Evolutionary conservation across 352 stramenopile genomes (phyloP).

Genomic region (Globisporangium parvum): DNA sequence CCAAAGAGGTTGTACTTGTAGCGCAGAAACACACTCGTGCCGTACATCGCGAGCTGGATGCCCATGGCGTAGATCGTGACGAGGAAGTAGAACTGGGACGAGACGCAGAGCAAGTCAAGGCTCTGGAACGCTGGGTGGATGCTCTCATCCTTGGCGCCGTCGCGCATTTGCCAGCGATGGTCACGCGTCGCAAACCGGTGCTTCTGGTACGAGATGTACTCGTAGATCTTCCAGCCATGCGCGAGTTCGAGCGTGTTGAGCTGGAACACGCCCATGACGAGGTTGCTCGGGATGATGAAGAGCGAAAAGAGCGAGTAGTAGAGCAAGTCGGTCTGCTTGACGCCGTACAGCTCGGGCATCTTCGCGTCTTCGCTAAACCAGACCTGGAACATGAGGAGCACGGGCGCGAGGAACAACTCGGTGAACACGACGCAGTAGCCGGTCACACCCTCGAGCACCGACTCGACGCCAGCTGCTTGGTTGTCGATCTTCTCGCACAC

Average conservation of each 20-base stretch:
- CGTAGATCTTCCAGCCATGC: conserved; percentile 96
- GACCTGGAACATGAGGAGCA: conserved; percentile 87
- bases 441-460: conserved; percentile 86
- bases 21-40: conserved; percentile 91
- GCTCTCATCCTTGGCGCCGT: conserved; percentile 87
- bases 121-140: conserved; percentile 91
- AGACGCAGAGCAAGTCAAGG: conserved; percentile 95
- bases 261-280: conserved; percentile 92
- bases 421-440: conserved; percentile 90
- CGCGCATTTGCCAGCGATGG: conserved; percentile 89
- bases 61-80: conserved; percentile 75
- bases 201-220: conserved; percentile 95
- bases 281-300: conserved; percentile 93
- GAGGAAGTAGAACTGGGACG: conserved; percentile 92
- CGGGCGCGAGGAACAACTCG: conserved; percentile 81
- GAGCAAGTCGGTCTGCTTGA: conserved; percentile 90
- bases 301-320: conserved; percentile 95
- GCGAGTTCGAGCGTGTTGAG: conserved; percentile 95
- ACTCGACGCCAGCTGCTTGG: conserved; percentile 90
- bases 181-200: conserved; percentile 94
- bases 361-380: conserved; percentile 86
- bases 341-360: conserved; percentile 91
- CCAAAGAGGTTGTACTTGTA: conserved; percentile 91
- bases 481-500: conserved; percentile 95
- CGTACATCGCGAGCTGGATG: conserved; percentile 91